Evolutionary conservation across 2,329 filamentous ascomycete genomes (phyloP).

Genomic region (Parafenestella ontariensis): DNA sequence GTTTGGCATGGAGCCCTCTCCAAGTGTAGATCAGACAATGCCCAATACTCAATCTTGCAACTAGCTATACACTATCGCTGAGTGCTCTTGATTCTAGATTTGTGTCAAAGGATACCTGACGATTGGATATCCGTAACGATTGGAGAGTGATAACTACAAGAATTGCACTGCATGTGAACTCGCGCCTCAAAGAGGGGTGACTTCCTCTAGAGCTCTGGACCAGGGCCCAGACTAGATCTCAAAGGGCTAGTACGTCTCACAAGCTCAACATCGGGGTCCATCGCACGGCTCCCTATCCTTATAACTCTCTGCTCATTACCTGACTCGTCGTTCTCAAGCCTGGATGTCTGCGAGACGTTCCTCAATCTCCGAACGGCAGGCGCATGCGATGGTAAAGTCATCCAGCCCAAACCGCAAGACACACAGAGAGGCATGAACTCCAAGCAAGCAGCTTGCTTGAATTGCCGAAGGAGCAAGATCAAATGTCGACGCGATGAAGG

Average conservation of each 20-base stretch:
- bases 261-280: not conserved
- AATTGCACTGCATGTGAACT: not conserved
- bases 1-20: not conserved
- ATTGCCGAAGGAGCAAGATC: constrained; percentile 72
- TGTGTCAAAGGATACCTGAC: too few relatives aligned
- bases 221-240: not conserved
- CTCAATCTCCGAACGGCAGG: not conserved
- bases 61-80: not conserved
- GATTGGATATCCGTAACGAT: not conserved
- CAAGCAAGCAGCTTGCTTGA: constrained; percentile 65
- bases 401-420: constrained; percentile 48
- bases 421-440: constrained; percentile 24
- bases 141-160: not conserved
- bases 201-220: not conserved
- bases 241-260: not conserved
- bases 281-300: not conserved
- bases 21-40: not conserved
- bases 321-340: not conserved
- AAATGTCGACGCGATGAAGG: constrained; percentile 63
- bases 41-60: not conserved
- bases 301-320: not conserved
- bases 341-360: not conserved
- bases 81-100: not conserved
- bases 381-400: constrained; percentile 1
- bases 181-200: not conserved